A percentile compares a stretch with the other conserved stretches of the same genome.
These are phyloP conservation scores for Suillus americanus DNA, from an alignment of 768 basidiomycete species.

Conservation along the genomic window DNA sequence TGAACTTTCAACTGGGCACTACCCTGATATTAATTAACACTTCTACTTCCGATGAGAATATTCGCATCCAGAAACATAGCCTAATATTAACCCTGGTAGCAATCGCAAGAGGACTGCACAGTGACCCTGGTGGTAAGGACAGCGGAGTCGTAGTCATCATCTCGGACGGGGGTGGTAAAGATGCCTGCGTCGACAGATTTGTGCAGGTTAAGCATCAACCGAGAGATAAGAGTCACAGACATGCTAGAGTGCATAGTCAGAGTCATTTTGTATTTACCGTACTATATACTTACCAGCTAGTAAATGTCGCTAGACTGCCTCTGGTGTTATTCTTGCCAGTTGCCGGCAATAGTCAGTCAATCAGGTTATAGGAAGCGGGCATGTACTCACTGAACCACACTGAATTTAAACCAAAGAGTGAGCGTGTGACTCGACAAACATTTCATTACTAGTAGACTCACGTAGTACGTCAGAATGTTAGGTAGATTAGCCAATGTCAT, in stretches of 20 bases:
- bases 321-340: neutral
- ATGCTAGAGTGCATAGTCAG: conserved; percentile 30
- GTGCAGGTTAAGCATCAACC: conserved; percentile 57
- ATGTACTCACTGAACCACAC: neutral
- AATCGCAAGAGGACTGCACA: neutral
- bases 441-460: conserved; percentile 13
- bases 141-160: neutral
- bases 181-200: conserved; percentile 28
- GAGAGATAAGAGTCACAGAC: conserved; percentile 20
- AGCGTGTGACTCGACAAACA: neutral
- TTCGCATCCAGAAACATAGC: too few relatives aligned
- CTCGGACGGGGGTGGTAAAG: neutral
- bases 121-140: too few relatives aligned
- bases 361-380: neutral
- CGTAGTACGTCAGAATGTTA: conserved; percentile 45
- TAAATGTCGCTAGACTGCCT: neutral
- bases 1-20: too few relatives aligned
- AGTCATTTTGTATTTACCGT: neutral
- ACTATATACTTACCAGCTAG: neutral
- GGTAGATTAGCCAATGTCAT: conserved; percentile 52
- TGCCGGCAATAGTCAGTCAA: neutral
- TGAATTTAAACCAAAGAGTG: neutral
- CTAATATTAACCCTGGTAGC: neutral
- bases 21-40: too few relatives aligned
- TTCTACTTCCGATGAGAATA: too few relatives aligned